Evolutionary conservation across 176 grass and related monocot species (phyloP), one percentile per base, ranked within the genome.

Genomic region (Tillandsia fasciculata): DNA sequence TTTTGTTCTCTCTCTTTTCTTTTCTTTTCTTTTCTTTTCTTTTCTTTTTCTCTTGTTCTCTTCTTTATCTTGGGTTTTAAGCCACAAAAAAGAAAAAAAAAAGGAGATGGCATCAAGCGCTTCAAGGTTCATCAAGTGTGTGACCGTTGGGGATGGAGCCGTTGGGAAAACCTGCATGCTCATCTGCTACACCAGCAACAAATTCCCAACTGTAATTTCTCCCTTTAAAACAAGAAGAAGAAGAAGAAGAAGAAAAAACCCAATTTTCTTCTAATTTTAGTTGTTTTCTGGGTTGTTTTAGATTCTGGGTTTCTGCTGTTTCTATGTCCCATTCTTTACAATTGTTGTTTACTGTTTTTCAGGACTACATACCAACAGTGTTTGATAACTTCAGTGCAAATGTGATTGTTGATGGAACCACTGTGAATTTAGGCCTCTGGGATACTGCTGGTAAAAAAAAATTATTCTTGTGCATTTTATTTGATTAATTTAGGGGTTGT

Each of bases 161-260:
- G 94, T 99, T 57, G 94, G 94, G 51, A 96, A 96, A 70, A 89
- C 88, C 66, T 96, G 83, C 88, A 92, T 96, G 92, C 92, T 96
- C 78, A 90, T 96, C 79, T 92, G 86, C 86, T 92, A 96, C 82
- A 96, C 91, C 64, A 90, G 91, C 87, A 96, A 96, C 82, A 96
- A 96, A 71, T 96, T 96, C 81, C 91, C 91, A 29, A 96, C 91
- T 73, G 91, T 96, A 83, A 64, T 63, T 48, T 14, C 14, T 15
- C 9, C 70, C 63, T 24, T 24, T 24, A 24, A 24, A 24, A 24
- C 24, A 24, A 24, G 24, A 24, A 24, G 24, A 24, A 24, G 24
- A 24, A 24, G 24, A 24, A 24, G 24, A 24, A 24, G 24, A 24
- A 24, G 24, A 24, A 24, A 24, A 24, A 24, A 24, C 24, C 24